phyloP scores from a whole-genome alignment of 306 rosid species.

The Rubus parviflorus region DNA sequence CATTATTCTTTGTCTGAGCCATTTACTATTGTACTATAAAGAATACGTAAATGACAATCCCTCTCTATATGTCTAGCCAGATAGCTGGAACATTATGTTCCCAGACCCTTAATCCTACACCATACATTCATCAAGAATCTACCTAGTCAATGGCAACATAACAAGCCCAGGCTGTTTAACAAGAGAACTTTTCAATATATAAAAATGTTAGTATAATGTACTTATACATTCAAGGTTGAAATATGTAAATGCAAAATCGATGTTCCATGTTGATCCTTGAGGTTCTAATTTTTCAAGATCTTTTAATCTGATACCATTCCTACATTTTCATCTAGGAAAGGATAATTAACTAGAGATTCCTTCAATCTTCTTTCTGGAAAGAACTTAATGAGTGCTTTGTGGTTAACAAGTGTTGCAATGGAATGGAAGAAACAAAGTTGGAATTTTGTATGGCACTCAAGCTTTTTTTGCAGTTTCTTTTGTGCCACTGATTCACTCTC shows the following conservation, averaged over 20 bases:
- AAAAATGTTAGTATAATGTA: not conserved
- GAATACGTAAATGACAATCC: not conserved
- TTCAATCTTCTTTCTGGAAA: not conserved
- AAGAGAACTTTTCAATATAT: not conserved
- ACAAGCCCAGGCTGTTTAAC: not conserved
- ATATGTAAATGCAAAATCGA: not conserved
- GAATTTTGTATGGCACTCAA: not conserved
- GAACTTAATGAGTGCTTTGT: not conserved
- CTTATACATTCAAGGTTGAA: not conserved
- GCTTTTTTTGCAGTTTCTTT: not conserved
- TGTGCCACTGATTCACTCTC: not conserved
- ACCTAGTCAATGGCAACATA: no score
- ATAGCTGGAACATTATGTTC: no score
- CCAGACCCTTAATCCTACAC: no score
- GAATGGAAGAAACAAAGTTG: not conserved
- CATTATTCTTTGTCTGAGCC: slow-evolving; percentile 1
- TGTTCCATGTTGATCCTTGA: not conserved
- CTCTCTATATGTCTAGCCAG: not conserved
- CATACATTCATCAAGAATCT: no score
- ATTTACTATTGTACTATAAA: not conserved
- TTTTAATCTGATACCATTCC: not conserved
- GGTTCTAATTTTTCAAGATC: not conserved
- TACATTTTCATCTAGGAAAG: not conserved
- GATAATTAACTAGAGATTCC: not conserved
- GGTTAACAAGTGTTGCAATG: not conserved